phyloP scores from a whole-genome alignment of 2,329 filamentous ascomycete genomes.

The Botrytis tulipae region DNA sequence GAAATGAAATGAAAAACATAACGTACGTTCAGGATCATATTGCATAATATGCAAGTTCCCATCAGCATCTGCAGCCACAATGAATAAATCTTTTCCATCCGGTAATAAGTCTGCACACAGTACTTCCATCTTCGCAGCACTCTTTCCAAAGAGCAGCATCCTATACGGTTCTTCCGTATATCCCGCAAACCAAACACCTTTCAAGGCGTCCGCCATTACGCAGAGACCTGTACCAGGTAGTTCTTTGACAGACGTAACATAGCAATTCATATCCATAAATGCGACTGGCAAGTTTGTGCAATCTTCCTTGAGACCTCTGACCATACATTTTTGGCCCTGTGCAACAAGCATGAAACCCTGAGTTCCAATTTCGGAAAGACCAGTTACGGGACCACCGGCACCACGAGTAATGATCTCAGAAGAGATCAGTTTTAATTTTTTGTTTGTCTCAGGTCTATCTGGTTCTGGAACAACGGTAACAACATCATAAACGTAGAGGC shows the following conservation, averaged over 20 bases:
- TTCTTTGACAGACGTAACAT: constrained; percentile 82
- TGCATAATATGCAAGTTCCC: constrained; percentile 86
- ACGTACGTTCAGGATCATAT: constrained; percentile 89
- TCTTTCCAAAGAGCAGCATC: constrained; percentile 90
- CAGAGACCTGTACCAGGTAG: constrained; percentile 81
- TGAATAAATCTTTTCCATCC: constrained; percentile 75
- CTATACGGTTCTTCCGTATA: constrained; percentile 97
- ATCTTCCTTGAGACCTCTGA: constrained; percentile 92
- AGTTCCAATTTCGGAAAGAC: constrained; percentile 77
- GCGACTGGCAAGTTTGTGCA: constrained; percentile 88
- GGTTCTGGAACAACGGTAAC: constrained; percentile 90
- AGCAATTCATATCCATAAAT: constrained; percentile 96
- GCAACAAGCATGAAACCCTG: constrained; percentile 87
- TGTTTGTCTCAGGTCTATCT: constrained; percentile 78
- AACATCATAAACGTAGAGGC: constrained; percentile 87
- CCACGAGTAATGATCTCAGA: constrained; percentile 91
- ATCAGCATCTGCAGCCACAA: constrained; percentile 80
- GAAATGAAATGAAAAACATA: not conserved
- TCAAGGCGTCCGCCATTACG: constrained; percentile 84
- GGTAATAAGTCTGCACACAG: constrained; percentile 85
- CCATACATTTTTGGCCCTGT: constrained; percentile 97
- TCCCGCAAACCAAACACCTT: constrained; percentile 93
- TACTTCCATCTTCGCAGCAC: constrained; percentile 72
- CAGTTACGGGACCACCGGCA: constrained; percentile 86
- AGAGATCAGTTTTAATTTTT: constrained; percentile 79